phyloP scores from a whole-genome alignment of 2,329 filamentous ascomycete genomes.

The Ophiostoma pallidulum region DNA sequence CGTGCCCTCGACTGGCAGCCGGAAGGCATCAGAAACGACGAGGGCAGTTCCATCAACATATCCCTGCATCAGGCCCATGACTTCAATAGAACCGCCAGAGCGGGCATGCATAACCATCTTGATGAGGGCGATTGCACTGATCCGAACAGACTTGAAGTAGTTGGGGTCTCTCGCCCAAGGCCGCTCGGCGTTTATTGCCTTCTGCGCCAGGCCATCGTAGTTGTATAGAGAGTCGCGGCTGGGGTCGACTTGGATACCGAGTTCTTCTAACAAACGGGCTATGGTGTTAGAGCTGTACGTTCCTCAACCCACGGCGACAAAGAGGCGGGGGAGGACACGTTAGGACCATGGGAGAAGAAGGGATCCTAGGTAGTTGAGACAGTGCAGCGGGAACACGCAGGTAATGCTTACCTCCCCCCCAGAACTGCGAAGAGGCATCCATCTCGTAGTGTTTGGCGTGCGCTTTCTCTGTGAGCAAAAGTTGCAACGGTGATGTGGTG shows the following conservation, averaged over 20 bases:
- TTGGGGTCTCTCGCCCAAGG: conserved; percentile 74
- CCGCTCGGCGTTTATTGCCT: conserved; percentile 49
- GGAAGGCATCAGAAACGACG: conserved; percentile 88
- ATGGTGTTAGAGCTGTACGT: not conserved
- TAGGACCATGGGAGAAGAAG: not conserved
- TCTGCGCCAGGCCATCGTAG: conserved; percentile 63
- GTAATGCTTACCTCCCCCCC: conserved; percentile 38
- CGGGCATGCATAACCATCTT: conserved; percentile 99
- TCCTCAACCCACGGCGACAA: too few species aligned
- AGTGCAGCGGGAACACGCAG: not conserved
- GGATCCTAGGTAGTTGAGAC: not conserved
- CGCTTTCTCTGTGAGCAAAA: too few species aligned
- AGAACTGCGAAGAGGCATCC: conserved; percentile 49
- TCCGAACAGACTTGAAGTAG: conserved; percentile 88
- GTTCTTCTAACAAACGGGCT: conserved; percentile 50
- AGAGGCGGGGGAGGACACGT: too few species aligned
- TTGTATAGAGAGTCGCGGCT: conserved; percentile 85
- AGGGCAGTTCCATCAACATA: conserved; percentile 80
- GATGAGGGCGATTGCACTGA: conserved; percentile 84
- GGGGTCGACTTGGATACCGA: conserved; percentile 82
- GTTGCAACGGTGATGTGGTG: too few species aligned
- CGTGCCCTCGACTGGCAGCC: conserved; percentile 93
- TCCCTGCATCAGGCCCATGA: conserved; percentile 98
- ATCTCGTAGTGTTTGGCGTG: conserved; percentile 24
- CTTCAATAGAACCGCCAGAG: conserved; percentile 82